Evolutionary conservation across 768 basidiomycete species (phyloP), one percentile per base, ranked within the genome.

Genomic region (Pisolithus sp.): DNA sequence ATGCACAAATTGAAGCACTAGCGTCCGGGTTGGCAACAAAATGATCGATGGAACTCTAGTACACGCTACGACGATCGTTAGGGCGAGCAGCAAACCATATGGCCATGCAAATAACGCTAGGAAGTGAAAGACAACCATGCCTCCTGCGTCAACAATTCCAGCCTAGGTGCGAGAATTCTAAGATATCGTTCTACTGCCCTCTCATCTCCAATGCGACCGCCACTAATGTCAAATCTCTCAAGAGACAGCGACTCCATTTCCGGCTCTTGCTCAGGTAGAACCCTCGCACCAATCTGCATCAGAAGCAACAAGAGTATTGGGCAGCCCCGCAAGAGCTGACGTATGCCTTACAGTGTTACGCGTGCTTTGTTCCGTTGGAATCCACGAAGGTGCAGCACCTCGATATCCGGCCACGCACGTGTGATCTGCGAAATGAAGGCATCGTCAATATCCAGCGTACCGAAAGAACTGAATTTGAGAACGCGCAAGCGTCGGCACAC

Each of bases 401-500:
- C 62, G 17, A 67, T 51, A 3, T 45, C 23, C 10, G 59, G 57
- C 66, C 66, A 67, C 1, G 65, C 67, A 12, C 40, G 49, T 18
- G 60, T 67, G 0, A 61, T 67, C 8, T 59, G 54, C 7, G 48
- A 54, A 37, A 67, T 34, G 49, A 67, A 67, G 2, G 40, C 54
- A 28, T 67, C 63, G 24, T 67, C 59, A 13, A 68, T 52, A 30
- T 62, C 57, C 17, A 68, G 54, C 36, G 57, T 59, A 12, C 67
- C 66, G 0, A 65, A 56, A 24, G 67, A 62, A 12, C 59, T 52
- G 13, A 67, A 55, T 26, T 57, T 49, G 13, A 67, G 56, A 26
- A 41, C 43, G 40, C 62, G 57, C 5, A 67, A 39, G 4, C 56
- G 49, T 8, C 41, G 58, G 8, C 59, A 63, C 13, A 54, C 34